These are phyloP conservation scores for Citrullus amarus DNA, from an alignment of 306 rosid species.

Conservation along the genomic window DNA sequence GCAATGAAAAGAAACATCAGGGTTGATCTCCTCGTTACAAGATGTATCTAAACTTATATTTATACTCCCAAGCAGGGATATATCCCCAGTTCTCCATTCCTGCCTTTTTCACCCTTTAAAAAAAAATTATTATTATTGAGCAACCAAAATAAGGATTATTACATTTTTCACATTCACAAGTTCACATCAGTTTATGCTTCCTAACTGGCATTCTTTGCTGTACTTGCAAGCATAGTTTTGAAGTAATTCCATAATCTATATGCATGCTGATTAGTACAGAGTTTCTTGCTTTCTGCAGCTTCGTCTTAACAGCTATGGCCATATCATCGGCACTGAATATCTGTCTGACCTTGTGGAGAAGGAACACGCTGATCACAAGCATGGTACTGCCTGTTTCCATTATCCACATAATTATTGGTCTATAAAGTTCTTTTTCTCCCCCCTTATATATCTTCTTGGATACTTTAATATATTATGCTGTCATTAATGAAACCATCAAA, in stretches of 20 bases:
- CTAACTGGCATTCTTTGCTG: neutral
- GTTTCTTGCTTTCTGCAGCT: conserved; percentile 47
- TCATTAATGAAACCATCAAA: neutral
- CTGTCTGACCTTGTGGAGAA: conserved; percentile 93
- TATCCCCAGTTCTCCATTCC: too few relatives aligned
- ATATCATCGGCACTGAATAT: conserved; percentile 84
- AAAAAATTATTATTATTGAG: neutral
- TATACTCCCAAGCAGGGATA: neutral
- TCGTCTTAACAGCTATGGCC: conserved; percentile 69
- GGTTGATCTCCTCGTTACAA: neutral
- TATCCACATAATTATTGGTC: neutral
- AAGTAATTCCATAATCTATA: neutral
- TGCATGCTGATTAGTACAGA: conserved; percentile 20
- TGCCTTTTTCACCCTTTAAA: too few relatives aligned
- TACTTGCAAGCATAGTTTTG: neutral
- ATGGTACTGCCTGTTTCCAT: conserved; percentile 38
- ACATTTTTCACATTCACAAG: neutral
- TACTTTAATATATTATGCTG: neutral
- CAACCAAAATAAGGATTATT: neutral
- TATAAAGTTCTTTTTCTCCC: neutral
- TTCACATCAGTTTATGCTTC: neutral
- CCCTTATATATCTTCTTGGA: neutral
- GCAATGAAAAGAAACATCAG: neutral
- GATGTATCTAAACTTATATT: neutral
- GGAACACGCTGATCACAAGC: conserved; percentile 48